A percentile compares a stretch with the other conserved stretches of the same genome.
phyloP scores from a whole-genome alignment of 352 stramenopile genomes.

The Pythium utonaiense region DNA sequence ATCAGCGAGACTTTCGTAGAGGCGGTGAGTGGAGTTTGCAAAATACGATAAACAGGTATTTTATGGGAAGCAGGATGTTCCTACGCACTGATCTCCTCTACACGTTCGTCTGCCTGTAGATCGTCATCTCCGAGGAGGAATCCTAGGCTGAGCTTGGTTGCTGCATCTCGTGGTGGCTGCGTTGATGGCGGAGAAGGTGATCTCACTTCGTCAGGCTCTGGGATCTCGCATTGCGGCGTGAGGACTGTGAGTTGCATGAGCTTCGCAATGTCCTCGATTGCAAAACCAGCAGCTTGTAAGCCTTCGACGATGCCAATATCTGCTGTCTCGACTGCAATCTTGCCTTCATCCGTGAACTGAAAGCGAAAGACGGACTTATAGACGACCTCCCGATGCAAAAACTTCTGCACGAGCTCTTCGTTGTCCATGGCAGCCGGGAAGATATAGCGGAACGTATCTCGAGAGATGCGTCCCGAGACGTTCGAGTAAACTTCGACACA shows the following conservation, averaged over 20 bases:
- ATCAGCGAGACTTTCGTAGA: too few relatives aligned
- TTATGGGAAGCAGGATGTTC: too few relatives aligned
- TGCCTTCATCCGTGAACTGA: slow-evolving; percentile 10
- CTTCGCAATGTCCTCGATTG: background rate
- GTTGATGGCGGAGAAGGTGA: background rate
- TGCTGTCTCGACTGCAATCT: background rate
- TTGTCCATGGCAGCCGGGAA: slow-evolving; percentile 16
- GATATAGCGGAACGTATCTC: slow-evolving; percentile 12
- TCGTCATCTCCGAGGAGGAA: slow-evolving; percentile 15
- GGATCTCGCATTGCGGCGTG: background rate
- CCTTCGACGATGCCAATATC: slow-evolving; percentile 12
- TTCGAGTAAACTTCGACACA: slow-evolving; percentile 14
- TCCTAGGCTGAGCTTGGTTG: slow-evolving; percentile 16
- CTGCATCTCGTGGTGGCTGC: background rate
- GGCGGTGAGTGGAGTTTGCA: too few relatives aligned
- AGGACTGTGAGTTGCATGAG: slow-evolving; percentile 2
- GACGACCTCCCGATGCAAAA: slow-evolving; percentile 10
- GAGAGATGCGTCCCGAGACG: slow-evolving; percentile 7
- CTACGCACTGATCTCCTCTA: slow-evolving; percentile 15
- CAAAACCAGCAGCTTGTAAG: background rate
- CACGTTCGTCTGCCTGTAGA: slow-evolving; percentile 14
- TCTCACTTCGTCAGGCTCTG: background rate
- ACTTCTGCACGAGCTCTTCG: slow-evolving; percentile 12
- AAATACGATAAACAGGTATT: too few relatives aligned
- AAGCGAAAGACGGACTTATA: slow-evolving; percentile 8